These are phyloP conservation scores for Globisporangium barbulae DNA, from an alignment of 352 stramenopile genomes.

Conservation along the genomic window DNA sequence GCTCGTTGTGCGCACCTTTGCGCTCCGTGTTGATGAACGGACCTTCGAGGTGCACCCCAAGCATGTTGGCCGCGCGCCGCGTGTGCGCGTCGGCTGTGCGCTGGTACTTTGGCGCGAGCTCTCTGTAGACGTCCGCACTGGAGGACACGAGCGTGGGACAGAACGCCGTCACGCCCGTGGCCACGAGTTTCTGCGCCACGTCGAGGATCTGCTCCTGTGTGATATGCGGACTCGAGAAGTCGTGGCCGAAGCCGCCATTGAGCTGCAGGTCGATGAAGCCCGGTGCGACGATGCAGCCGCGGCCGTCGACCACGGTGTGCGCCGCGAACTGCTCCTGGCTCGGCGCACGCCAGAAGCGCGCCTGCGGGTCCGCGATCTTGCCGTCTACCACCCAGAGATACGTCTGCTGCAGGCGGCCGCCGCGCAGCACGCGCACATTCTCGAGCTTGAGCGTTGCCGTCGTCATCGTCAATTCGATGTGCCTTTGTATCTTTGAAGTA, in stretches of 20 bases:
- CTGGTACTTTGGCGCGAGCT: conserved; percentile 47
- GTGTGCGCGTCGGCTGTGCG: conserved; percentile 30
- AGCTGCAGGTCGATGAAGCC: conserved; percentile 91
- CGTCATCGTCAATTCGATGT: neutral
- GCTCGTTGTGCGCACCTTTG: conserved; percentile 77
- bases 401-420: conserved; percentile 29
- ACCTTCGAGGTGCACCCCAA: conserved; percentile 88
- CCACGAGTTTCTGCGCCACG: conserved; percentile 48
- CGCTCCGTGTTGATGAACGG: conserved; percentile 84
- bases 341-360: conserved; percentile 43
- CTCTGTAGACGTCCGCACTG: conserved; percentile 46
- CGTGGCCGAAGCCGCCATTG: conserved; percentile 85
- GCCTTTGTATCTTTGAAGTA: neutral
- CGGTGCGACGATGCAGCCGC: conserved; percentile 63
- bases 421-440: conserved; percentile 60
- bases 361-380: conserved; percentile 49
- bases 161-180: conserved; percentile 79
- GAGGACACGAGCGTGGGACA: conserved; percentile 90
- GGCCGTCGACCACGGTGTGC: conserved; percentile 58
- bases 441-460: conserved; percentile 41
- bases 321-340: conserved; percentile 37
- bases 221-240: conserved; percentile 75
- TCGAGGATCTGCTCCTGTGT: conserved; percentile 37
- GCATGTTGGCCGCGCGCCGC: conserved; percentile 52
- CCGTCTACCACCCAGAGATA: conserved; percentile 53